Evolutionary conservation across 2,329 filamentous ascomycete genomes (phyloP).

Genomic region (Neonectria faginata): DNA sequence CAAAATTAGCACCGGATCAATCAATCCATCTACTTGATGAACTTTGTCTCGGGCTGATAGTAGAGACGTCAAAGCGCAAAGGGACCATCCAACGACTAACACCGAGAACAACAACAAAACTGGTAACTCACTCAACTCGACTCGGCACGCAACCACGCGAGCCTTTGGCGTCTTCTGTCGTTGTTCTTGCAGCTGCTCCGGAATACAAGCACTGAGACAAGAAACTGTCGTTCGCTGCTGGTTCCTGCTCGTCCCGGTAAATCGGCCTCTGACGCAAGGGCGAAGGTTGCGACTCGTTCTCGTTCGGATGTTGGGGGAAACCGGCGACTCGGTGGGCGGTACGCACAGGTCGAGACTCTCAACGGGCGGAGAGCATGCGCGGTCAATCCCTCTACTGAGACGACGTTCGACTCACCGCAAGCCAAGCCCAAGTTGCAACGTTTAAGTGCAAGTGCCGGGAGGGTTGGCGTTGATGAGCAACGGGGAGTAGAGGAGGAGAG

Average conservation of each 20-base stretch:
- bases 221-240: conserved; percentile 22
- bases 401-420: conserved; percentile 10
- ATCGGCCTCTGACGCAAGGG: conserved; percentile 40
- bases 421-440: conserved; percentile 16
- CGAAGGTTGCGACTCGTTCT: conserved; percentile 12
- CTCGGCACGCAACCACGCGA: background rate
- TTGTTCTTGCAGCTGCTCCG: conserved; percentile 4
- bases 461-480: background rate
- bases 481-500: conserved; percentile 23
- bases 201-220: conserved; percentile 34
- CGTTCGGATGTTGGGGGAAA: conserved; percentile 2
- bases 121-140: background rate
- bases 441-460: conserved; percentile 14
- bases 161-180: background rate
- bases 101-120: background rate
- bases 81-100: background rate
- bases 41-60: background rate
- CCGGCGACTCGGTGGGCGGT: background rate
- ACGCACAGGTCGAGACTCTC: conserved; percentile 13
- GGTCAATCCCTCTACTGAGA: conserved; percentile 6
- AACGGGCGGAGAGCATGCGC: background rate
- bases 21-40: conserved; percentile 15
- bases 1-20: conserved; percentile 11
- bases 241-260: conserved; percentile 31
- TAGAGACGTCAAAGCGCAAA: background rate